Conservation (phyloP, 176 grass and related monocot species). For the Otatea glauca region DNA sequence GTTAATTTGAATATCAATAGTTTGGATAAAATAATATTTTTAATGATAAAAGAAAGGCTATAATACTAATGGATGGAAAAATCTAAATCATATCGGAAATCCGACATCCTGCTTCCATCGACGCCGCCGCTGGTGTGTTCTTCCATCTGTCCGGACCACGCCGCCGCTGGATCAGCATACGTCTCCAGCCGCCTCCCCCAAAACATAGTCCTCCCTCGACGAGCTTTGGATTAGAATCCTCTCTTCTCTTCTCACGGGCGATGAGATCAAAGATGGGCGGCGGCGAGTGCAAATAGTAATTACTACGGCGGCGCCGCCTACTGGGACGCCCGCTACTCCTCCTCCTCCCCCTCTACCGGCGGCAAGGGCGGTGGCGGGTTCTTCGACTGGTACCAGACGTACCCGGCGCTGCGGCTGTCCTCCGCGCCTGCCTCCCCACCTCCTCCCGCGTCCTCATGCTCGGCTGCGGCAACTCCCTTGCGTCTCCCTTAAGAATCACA, state of each 20-base stretch:
- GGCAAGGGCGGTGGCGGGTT: constrained; percentile 49
- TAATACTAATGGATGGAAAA: too few relatives aligned
- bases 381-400: constrained; percentile 95
- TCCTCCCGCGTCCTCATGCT: constrained; percentile 80
- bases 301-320: constrained; percentile 79
- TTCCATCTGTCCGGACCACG: neutral
- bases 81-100: too few relatives aligned
- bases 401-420: constrained; percentile 77
- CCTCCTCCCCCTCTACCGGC: constrained; percentile 31
- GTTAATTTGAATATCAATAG: too few relatives aligned
- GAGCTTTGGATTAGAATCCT: constrained; percentile 4
- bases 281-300: constrained; percentile 50
- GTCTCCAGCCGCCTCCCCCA: neutral
- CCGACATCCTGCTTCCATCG: too few relatives aligned
- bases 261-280: constrained; percentile 37
- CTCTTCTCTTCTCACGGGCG: neutral
- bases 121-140: too few relatives aligned
- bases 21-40: too few relatives aligned
- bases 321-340: constrained; percentile 92
- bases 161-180: neutral
- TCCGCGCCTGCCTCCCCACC: constrained; percentile 64
- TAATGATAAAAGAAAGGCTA: too few relatives aligned
- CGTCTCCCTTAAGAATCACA: too few relatives aligned
- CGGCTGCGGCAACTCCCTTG: constrained; percentile 91
- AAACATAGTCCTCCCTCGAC: neutral